Base-by-base conservation (phyloP, 108 stramenopile species). In the Schizochytrium sp. region DNA sequence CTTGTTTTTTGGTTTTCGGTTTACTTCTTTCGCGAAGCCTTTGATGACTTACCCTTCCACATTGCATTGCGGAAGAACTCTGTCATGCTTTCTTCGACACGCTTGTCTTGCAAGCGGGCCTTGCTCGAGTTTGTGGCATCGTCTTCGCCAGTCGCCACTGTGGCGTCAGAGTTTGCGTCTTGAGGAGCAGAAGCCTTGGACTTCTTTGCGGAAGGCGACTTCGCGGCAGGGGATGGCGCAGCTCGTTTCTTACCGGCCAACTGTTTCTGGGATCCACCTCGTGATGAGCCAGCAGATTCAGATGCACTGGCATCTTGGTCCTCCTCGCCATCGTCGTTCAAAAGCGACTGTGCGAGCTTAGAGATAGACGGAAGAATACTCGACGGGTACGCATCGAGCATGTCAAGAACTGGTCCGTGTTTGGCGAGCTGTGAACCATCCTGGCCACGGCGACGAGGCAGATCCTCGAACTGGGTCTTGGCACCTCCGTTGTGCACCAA, bases 371-470 rank as follows among this genome's bases (percentile, higher is more conserved):
- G 76, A 17, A 83, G 47, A n/a, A 83, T 53, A 12, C n/a, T 55
- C 50, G 76, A 83, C 8, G 76, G 76, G 47, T 83, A 83, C 17
- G 59, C 59, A 60, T n/a, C n/a, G 59, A 60, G 59, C 28, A 28
- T 28, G 28, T 28, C 64, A 44, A 69, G 64, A 38, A 69, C 15
- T 7, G 64, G 64, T 5, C 42, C 64, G 28, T 7, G 10, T 69
- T 69, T 69, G 28, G 64, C 64, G 28, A 28, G 28, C 28, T 28
- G 28, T 28, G 28, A 28, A 28, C 28, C 28, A 28, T 38, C 64
- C 42, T 44, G 42, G 12, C 64, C 64, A 7, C 44, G 64, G 1
- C 44, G 40, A 10, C 64, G 64, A 38, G 64, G 64, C 12, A 69
- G 64, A 8, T 38, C 15, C 42, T 69, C 64, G 19, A 44, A 0